phyloP scores from a whole-genome alignment of 768 basidiomycete species.

The Gloeopeniophorella convolvens region DNA sequence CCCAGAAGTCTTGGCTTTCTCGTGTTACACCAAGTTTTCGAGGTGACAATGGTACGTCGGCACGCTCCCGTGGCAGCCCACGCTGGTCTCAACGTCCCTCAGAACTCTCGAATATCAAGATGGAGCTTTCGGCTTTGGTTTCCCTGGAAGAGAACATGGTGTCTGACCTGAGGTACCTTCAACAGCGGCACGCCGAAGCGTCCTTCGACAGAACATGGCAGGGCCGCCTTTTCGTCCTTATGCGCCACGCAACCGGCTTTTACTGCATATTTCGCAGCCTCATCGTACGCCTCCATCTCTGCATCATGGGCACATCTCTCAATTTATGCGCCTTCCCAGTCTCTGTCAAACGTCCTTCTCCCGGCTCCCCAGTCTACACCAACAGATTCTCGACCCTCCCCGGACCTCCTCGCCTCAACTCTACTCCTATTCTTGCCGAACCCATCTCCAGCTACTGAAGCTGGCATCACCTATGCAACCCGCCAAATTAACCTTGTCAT shows the following conservation, averaged over 20 bases:
- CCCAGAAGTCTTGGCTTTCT: conserved; percentile 37
- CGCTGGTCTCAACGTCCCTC: background rate
- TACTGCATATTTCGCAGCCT: conserved; percentile 30
- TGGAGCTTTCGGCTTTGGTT: conserved; percentile 15
- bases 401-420: conserved; percentile 38
- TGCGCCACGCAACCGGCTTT: conserved; percentile 12
- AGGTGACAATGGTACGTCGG: conserved; percentile 33
- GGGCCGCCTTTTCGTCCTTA: conserved; percentile 15
- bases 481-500: conserved; percentile 58
- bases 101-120: conserved; percentile 20
- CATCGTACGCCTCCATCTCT: conserved; percentile 24
- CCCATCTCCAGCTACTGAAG: conserved; percentile 12
- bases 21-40: conserved; percentile 46
- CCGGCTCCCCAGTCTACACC: conserved; percentile 24
- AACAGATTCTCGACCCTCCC: conserved; percentile 29
- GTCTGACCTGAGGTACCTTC: conserved; percentile 9
- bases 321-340: conserved; percentile 30
- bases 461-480: conserved; percentile 37
- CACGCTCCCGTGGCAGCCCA: background rate
- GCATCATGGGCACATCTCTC: background rate
- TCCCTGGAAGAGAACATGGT: conserved; percentile 19
- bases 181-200: conserved; percentile 5
- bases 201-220: conserved; percentile 14
- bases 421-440: conserved; percentile 34
- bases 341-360: conserved; percentile 44